Base-by-base conservation (phyloP, 1,284 basidiomycete species). In the Cutaneotrichosporon sp. region DNA sequence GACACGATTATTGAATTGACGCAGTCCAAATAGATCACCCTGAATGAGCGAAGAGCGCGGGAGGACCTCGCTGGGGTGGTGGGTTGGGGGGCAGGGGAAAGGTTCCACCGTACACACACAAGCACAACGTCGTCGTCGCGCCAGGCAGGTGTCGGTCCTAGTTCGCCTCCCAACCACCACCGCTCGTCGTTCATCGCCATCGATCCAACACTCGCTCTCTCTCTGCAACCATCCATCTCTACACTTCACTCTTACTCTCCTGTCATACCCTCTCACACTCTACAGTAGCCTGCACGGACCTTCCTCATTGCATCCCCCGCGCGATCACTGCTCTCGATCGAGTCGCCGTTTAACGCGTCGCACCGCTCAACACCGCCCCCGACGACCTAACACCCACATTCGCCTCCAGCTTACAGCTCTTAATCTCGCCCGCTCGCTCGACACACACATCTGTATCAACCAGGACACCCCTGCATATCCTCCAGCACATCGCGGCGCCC, bases 141-240 rank as follows among this genome's bases (percentile, higher is more conserved):
- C n/a, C n/a, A n/a, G n/a, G n/a, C n/a, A n/a, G n/a, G n/a, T n/a
- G n/a, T n/a, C n/a, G n/a, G n/a, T n/a, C n/a, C n/a, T n/a, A n/a
- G n/a, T n/a, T n/a, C n/a, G n/a, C n/a, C n/a, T n/a, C n/a, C n/a
- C n/a, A n/a, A n/a, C n/a, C n/a, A n/a, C n/a, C n/a, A n/a, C n/a
- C n/a, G n/a, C n/a, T n/a, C n/a, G n/a, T n/a, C n/a, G n/a, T 24
- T 20, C 45, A 46, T 46, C 45, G 45, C 24, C 45, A 46, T 25
- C 45, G 10, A 46, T n/a, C 22, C 20, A 46, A 22, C n/a, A 47
- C 24, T 8, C n/a, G n/a, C n/a, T n/a, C n/a, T n/a, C n/a, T n/a
- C n/a, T n/a, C n/a, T n/a, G n/a, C n/a, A n/a, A n/a, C n/a, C n/a
- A n/a, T n/a, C n/a, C n/a, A n/a, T n/a, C n/a, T n/a, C n/a, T n/a